Base-by-base conservation (phyloP, 2,329 filamentous ascomycete species). In the Byssothecium circinans region DNA sequence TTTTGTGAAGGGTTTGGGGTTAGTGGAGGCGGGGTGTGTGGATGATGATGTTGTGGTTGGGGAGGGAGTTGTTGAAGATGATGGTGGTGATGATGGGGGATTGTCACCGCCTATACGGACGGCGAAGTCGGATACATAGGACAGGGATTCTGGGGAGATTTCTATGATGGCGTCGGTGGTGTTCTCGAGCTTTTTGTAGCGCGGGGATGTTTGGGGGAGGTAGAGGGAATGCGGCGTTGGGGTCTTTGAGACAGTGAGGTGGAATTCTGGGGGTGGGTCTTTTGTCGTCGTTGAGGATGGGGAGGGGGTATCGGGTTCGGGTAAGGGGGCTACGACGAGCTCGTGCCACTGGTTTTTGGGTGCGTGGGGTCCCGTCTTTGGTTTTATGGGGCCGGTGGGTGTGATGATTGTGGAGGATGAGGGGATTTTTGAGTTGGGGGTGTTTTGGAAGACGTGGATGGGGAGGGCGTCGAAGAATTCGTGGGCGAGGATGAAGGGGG, bases 401-500 rank as follows among this genome's bases (percentile, higher is more conserved):
- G 75, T 75, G n/a, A 78, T 62, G 57, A 72, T 68, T 4, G 73
- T 64, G 30, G 78, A 67, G 53, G 54, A 70, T 52, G 59, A 72
- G 43, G 64, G 57, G 46, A 68, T 46, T 55, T 56, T 53, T 53
- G 65, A 54, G 75, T 75, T 36, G 2, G 79, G 69, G 41, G 92
- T 80, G 12, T 89, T 87, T 70, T 97, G 87, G 69, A 99, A 99
- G 51, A 89, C 86, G 70, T 99, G 91, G 59, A 99, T 96, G 27
- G 94, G 94, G 0, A 99, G 84, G 2, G 94, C 94, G 61, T 99
- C 94, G 74, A 99, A 99, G 78, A 99, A 97, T 69, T 99, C 94
- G 69, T 99, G 94, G 4, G 94, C 94, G 40, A 97, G 83, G 51
- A 99, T 95, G 70, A 97, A 95, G 1, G 94, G 92, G 18, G 85